These are phyloP conservation scores for Calonectria crousiana DNA, from an alignment of 2,329 filamentous ascomycete genomes.

Conservation along the genomic window DNA sequence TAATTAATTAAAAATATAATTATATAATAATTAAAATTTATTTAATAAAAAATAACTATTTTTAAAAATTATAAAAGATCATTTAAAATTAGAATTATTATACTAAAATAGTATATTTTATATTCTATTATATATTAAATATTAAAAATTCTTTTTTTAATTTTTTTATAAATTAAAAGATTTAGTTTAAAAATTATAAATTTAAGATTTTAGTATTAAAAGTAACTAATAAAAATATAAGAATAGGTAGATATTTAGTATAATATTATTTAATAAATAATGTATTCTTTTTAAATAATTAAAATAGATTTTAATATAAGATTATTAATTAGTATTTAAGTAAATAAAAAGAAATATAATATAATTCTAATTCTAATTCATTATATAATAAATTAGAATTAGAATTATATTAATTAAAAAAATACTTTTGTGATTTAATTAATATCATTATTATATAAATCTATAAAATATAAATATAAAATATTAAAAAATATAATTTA, in stretches of 20 bases:
- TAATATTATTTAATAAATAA: too few species aligned
- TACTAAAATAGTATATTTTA: neutral
- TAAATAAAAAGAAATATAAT: too few species aligned
- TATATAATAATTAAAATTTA: neutral
- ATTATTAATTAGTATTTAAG: too few species aligned
- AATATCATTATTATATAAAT: conserved; percentile 9
- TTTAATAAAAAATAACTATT: neutral
- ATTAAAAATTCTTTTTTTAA: neutral
- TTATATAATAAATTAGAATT: conserved; percentile 16
- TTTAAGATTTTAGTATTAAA: too few species aligned
- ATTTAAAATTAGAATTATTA: neutral
- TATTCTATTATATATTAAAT: neutral
- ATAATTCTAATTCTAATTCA: neutral
- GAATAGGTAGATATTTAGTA: too few species aligned
- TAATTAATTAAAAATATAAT: neutral
- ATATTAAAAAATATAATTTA: too few species aligned
- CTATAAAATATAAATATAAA: neutral
- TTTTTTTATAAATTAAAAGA: neutral
- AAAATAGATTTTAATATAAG: too few species aligned
- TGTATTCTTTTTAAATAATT: too few species aligned
- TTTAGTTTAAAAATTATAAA: too few species aligned
- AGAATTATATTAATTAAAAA: conserved; percentile 14
- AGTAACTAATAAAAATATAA: too few species aligned
- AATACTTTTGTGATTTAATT: neutral
- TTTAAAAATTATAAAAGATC: neutral